Evolutionary conservation across 495 filamentous ascomycete species (phyloP), one percentile per base, ranked within the genome.

Genomic region (Trichodelitschia bisporula): DNA sequence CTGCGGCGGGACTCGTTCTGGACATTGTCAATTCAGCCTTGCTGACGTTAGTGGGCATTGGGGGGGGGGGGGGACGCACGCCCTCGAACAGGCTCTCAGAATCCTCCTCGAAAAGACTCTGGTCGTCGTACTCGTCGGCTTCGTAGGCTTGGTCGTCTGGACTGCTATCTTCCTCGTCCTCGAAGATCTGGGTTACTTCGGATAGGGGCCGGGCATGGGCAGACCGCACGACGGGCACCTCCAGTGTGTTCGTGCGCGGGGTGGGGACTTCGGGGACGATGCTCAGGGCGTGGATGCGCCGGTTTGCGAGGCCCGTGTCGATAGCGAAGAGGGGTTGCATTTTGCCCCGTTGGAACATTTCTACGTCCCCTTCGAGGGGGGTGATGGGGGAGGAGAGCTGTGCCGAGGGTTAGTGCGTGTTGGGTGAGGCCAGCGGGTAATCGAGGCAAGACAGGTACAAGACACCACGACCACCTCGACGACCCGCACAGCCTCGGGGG

Each of bases 111-210:
- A 53, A 51, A 16, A 73, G 67, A 21, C 66, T 46, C 2, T 40
- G 66, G 15, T 67, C 60, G 33, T 72, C 72, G 14, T 64, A n/a
- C n/a, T n/a, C n/a, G n/a, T n/a, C 64, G 34, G 70, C 66, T 36
- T 64, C 70, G 29, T 86, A 8, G 21, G 21, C 12, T 8, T 24
- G 21, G 8, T 24, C 21, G 12, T 12, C 12, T 8, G 8, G 21
- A 24, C 8, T 12, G 15, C 15, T 14, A 16, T 31, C 29, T 8
- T 18, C 5, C 4, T 31, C 77, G 19, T 72, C 74, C 42, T 82
- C 75, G 42, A 66, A 64, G 36, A 76, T 66, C 32, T 78, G 70
- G 12, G 70, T 82, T 16, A 66, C 59, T 15, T 66, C 54, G 19
- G 77, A 82, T 21, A 56, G 40, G 28, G 69, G 66, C 33, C 66